phyloP scores from a whole-genome alignment of 1,284 basidiomycete genomes.

The Leccinum solheimii region DNA sequence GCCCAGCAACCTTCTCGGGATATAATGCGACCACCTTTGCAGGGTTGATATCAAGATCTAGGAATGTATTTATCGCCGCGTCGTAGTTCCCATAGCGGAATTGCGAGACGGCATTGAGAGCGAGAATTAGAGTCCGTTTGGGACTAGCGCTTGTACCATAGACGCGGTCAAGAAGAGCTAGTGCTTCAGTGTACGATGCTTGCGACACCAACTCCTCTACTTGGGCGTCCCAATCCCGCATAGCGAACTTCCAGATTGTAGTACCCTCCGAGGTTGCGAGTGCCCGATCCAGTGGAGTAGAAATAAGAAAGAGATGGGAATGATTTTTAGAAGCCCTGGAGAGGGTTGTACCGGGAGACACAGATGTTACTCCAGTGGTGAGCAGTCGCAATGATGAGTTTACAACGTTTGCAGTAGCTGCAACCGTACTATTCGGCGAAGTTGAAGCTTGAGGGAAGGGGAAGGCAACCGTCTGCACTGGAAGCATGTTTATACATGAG shows the following conservation, averaged over 20 bases:
- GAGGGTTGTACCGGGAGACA: conserved; percentile 43
- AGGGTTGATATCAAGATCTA: conserved; percentile 88
- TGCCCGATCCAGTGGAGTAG: conserved; percentile 72
- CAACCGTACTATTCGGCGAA: conserved; percentile 25
- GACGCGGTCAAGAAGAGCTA: conserved; percentile 70
- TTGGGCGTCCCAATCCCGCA: conserved; percentile 78
- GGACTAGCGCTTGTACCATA: conserved; percentile 43
- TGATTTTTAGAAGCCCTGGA: conserved; percentile 2
- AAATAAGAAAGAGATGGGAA: conserved; percentile 65
- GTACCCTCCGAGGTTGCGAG: conserved; percentile 65
- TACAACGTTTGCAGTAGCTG: conserved; percentile 22
- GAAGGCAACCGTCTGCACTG: conserved; percentile 66
- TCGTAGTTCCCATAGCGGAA: conserved; percentile 73
- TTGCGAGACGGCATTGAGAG: conserved; percentile 74
- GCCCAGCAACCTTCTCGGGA: conserved; percentile 79
- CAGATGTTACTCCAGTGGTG: conserved; percentile 42
- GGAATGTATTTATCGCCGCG: conserved; percentile 83
- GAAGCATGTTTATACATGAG: conserved; percentile 69
- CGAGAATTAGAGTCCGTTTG: conserved; percentile 58
- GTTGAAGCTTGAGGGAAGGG: conserved; percentile 49
- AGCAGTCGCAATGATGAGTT: conserved; percentile 55
- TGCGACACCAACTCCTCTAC: conserved; percentile 80
- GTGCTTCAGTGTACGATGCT: conserved; percentile 78
- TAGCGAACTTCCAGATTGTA: conserved; percentile 74
- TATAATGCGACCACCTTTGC: conserved; percentile 92